phyloP scores from a whole-genome alignment of 441 rosid genomes.

The Aquilaria agallochum region DNA sequence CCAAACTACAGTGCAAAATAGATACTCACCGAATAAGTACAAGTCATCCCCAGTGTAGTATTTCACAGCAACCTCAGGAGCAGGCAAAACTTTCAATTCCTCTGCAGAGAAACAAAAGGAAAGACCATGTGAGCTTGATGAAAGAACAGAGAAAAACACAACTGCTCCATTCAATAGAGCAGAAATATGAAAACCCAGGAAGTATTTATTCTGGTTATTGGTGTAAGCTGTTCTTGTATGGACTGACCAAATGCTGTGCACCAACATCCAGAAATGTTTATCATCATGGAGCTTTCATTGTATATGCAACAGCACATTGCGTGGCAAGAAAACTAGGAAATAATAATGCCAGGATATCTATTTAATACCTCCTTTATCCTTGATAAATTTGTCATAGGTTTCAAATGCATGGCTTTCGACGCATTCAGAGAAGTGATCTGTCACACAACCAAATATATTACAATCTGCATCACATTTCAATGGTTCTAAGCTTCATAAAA shows the following conservation, averaged over 20 bases:
- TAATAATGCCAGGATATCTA: too few species aligned
- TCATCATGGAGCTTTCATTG: too few species aligned
- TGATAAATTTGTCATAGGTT: slow-evolving; percentile 94
- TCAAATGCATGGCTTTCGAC: slow-evolving; percentile 88
- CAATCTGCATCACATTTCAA: slow-evolving; percentile 1
- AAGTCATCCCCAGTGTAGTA: slow-evolving; percentile 87
- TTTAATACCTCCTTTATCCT: slow-evolving; percentile 60
- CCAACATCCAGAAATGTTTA: too few species aligned
- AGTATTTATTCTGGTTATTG: too few species aligned
- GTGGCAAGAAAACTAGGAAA: too few species aligned
- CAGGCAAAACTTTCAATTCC: slow-evolving; percentile 75
- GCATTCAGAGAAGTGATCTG: slow-evolving; percentile 97
- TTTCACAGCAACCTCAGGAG: slow-evolving; percentile 79
- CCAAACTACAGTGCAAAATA: neutral
- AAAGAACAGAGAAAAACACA: slow-evolving; percentile 3
- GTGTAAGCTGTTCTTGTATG: too few species aligned
- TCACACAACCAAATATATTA: slow-evolving; percentile 9
- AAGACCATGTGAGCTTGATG: too few species aligned
- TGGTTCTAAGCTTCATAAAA: too few species aligned
- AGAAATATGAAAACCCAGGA: neutral
- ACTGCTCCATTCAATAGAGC: neutral
- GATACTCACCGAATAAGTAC: slow-evolving; percentile 73
- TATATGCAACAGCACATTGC: too few species aligned
- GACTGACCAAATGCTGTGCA: too few species aligned
- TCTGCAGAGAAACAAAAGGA: slow-evolving; percentile 32